Conservation (phyloP, 306 rosid genomes). For the Urtica urens region DNA sequence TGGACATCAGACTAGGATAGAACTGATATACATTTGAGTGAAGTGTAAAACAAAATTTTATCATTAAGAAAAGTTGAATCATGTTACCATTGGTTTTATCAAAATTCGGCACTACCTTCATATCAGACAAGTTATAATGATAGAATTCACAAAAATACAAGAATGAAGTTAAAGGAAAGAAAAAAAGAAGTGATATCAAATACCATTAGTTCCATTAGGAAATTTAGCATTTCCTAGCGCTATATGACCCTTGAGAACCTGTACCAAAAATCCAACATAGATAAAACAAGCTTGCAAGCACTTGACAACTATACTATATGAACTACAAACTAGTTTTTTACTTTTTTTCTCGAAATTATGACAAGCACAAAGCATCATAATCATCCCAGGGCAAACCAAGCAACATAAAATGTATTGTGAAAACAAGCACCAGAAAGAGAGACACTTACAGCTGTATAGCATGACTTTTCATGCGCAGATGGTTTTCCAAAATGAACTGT, state of each 20-base stretch:
- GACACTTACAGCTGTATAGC: constrained; percentile 80
- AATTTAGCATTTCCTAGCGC: constrained; percentile 81
- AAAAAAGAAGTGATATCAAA: constrained; percentile 5
- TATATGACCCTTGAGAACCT: constrained; percentile 96
- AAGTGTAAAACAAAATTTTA: too few species aligned
- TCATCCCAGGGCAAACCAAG: neutral
- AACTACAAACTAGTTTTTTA: neutral
- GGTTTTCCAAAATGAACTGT: constrained; percentile 97
- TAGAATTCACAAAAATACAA: neutral
- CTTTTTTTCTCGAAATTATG: neutral
- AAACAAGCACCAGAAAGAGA: constrained; percentile 1
- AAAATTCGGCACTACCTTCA: too few species aligned
- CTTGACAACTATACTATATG: neutral
- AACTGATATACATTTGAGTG: neutral
- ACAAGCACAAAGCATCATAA: neutral
- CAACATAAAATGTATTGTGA: neutral
- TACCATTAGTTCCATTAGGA: constrained; percentile 95
- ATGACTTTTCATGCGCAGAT: constrained; percentile 72
- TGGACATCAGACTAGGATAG: too few species aligned
- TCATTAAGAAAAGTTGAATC: too few species aligned
- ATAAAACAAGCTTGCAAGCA: constrained; percentile 13
- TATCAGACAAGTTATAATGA: neutral
- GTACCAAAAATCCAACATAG: constrained; percentile 23
- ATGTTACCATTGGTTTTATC: too few species aligned
- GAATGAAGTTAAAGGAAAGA: neutral